phyloP scores from a whole-genome alignment of 2,329 filamentous ascomycete genomes.

The Penicillium sp. region DNA sequence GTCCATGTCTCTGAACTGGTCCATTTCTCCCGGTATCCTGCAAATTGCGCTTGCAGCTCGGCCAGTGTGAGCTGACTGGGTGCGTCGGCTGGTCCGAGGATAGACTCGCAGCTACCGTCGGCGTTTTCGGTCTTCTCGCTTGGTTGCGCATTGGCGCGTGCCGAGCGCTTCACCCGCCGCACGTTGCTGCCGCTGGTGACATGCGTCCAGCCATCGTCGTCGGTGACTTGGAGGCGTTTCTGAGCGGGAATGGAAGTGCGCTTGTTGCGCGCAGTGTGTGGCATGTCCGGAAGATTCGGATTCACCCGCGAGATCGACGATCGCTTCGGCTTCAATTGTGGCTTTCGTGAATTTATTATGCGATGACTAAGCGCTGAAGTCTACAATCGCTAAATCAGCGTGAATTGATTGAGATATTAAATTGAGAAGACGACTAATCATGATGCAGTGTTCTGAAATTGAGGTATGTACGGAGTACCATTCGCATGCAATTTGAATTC shows the following conservation, averaged over 20 bases:
- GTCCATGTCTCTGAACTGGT: conserved; percentile 27
- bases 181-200: conserved; percentile 32
- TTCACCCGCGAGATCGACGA: background rate
- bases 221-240: conserved; percentile 37
- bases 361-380: conserved; percentile 1
- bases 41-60: conserved; percentile 30
- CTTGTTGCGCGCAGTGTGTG: conserved; percentile 31
- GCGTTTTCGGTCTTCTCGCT: background rate
- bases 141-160: background rate
- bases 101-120: background rate
- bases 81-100: conserved; percentile 34
- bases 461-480: too few species aligned
- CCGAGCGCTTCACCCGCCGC: conserved; percentile 20
- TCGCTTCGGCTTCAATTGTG: too few species aligned
- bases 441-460: too few species aligned
- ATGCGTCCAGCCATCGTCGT: conserved; percentile 42
- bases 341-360: too few species aligned
- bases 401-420: too few species aligned
- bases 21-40: conserved; percentile 27
- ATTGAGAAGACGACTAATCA: too few species aligned
- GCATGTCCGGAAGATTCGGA: conserved; percentile 23
- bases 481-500: too few species aligned
- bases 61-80: conserved; percentile 29
- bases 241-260: conserved; percentile 13
- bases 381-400: too few species aligned